Conservation (phyloP, 2,329 filamentous ascomycete species). For the Colletotrichum plurivorum region DNA sequence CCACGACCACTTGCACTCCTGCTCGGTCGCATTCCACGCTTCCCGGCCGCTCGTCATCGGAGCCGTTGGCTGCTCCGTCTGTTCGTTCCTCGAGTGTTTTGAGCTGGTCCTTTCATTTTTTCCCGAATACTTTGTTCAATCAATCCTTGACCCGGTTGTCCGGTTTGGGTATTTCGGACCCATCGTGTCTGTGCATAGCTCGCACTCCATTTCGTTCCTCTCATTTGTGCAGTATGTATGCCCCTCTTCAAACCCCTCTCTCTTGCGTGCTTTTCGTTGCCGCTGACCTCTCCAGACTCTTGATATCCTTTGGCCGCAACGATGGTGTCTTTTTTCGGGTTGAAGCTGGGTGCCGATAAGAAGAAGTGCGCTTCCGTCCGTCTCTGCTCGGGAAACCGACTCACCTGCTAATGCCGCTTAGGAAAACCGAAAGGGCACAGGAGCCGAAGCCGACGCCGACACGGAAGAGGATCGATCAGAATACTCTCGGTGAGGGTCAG, state of each 20-base stretch:
- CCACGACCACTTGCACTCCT: conserved; percentile 23
- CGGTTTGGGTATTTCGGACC: conserved; percentile 7
- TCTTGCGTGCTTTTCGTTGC: conserved; percentile 1
- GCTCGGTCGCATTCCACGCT: conserved; percentile 27
- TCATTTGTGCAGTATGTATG: conserved; percentile 37
- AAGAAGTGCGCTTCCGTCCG: conserved; percentile 59
- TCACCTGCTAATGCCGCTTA: conserved; percentile 18
- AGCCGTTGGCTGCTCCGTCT: conserved; percentile 25
- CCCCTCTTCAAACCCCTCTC: conserved; percentile 31
- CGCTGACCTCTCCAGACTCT: conserved; percentile 24
- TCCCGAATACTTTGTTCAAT: background rate
- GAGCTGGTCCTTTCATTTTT: conserved; percentile 19
- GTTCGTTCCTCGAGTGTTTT: conserved; percentile 6
- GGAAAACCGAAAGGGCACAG: conserved; percentile 42
- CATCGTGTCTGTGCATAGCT: conserved; percentile 30
- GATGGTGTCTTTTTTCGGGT: conserved; percentile 73
- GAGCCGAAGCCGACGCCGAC: conserved; percentile 43
- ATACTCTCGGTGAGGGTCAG: conserved; percentile 51
- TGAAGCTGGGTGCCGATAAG: conserved; percentile 69
- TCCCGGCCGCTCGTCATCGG: conserved; percentile 23
- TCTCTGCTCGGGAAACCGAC: background rate
- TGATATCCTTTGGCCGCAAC: conserved; percentile 37
- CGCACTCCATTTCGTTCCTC: conserved; percentile 18
- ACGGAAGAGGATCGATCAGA: conserved; percentile 52
- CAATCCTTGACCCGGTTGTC: conserved; percentile 22